Percentiles rank a stretch among this genome's conserved stretches.
phyloP scores from a whole-genome alignment of 2,329 filamentous ascomycete species.

The Metarhizium brunneum region DNA sequence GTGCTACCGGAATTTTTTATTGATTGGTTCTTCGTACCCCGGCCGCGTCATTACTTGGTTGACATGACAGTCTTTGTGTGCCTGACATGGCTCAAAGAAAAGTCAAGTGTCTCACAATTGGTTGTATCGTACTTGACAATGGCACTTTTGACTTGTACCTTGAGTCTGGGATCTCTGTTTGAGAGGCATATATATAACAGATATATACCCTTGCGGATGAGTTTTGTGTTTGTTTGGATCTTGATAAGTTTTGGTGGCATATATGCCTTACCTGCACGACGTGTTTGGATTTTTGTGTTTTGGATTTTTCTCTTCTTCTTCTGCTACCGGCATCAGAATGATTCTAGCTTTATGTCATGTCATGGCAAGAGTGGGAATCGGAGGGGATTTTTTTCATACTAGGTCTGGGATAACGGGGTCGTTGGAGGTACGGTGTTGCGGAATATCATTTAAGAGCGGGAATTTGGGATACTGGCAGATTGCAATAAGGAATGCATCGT shows the following conservation, averaged over 20 bases:
- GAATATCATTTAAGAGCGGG: constrained; percentile 1
- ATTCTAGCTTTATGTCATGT: background rate
- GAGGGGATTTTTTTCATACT: background rate
- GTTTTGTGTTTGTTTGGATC: background rate
- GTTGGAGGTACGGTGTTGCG: constrained; percentile 1
- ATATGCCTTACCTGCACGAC: background rate
- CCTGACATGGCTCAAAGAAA: too few relatives aligned
- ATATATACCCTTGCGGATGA: constrained; percentile 1
- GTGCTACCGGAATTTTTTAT: background rate
- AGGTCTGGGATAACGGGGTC: background rate
- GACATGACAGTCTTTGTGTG: too few relatives aligned
- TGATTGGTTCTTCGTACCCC: too few relatives aligned
- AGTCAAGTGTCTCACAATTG: too few relatives aligned
- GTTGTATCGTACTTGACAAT: too few relatives aligned
- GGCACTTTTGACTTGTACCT: background rate
- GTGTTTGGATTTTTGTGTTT: background rate
- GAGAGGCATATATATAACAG: background rate
- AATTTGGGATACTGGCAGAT: background rate
- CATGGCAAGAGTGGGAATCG: background rate
- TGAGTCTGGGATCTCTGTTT: background rate
- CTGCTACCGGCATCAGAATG: background rate
- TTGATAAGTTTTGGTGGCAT: background rate
- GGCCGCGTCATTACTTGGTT: too few relatives aligned
- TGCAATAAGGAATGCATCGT: background rate
- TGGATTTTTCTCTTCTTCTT: background rate